Percentiles rank a stretch among this genome's conserved stretches.
Evolutionary conservation across 768 basidiomycete species (phyloP).

Genomic region (Boletellus sp.): DNA sequence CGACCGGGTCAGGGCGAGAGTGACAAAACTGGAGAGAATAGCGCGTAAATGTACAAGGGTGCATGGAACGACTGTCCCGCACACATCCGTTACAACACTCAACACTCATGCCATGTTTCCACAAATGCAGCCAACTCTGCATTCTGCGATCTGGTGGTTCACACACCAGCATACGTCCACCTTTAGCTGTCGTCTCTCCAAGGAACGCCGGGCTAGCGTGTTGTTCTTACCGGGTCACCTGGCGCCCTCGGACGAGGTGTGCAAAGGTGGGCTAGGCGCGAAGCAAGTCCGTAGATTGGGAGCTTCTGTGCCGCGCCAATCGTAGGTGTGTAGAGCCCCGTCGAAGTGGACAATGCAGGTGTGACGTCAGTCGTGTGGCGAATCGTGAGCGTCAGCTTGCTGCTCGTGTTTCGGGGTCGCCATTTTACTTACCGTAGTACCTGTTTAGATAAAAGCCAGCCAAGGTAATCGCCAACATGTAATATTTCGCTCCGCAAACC

Average conservation of each 20-base stretch:
- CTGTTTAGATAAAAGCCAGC: too few species aligned
- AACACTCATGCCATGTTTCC: slow-evolving; percentile 77
- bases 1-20: too few species aligned
- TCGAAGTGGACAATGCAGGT: slow-evolving; percentile 75
- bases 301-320: slow-evolving; percentile 50
- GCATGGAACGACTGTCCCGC: too few species aligned
- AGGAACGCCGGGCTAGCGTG: slow-evolving; percentile 73
- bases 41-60: too few species aligned
- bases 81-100: too few species aligned
- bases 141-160: slow-evolving; percentile 86
- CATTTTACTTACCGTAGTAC: too few species aligned
- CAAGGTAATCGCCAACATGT: too few species aligned
- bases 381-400: slow-evolving; percentile 66
- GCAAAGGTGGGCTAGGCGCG: slow-evolving; percentile 58
- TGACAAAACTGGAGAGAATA: too few species aligned
- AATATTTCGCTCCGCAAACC: too few species aligned
- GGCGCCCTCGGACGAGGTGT: slow-evolving; percentile 62
- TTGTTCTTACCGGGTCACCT: slow-evolving; percentile 66
- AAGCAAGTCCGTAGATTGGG: slow-evolving; percentile 59
- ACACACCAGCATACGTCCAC: slow-evolving; percentile 77
- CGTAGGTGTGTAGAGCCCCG: slow-evolving; percentile 81
- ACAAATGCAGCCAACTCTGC: slow-evolving; percentile 88
- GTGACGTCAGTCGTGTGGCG: slow-evolving; percentile 73
- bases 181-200: slow-evolving; percentile 49
- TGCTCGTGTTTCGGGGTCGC: too few species aligned